phyloP scores from a whole-genome alignment of 2,329 filamentous ascomycete genomes.

The Didymellaceae sp. region DNA sequence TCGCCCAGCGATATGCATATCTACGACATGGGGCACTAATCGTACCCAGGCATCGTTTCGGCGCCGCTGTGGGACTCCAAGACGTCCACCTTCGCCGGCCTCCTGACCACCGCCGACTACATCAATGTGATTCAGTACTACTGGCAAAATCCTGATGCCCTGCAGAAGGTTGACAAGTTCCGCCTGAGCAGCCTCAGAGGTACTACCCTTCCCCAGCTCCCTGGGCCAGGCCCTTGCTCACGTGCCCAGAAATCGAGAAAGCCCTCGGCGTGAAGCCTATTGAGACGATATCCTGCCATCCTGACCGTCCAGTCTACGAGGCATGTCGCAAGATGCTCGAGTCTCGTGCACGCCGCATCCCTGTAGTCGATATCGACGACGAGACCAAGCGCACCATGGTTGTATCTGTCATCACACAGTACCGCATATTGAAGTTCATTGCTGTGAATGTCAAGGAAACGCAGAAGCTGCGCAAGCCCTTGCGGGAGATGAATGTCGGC shows the following conservation, averaged over 20 bases:
- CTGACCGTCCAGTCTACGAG: slow-evolving; percentile 88
- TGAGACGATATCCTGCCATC: slow-evolving; percentile 95
- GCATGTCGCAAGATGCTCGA: slow-evolving; percentile 93
- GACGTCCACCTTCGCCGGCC: slow-evolving; percentile 88
- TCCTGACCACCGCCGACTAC: slow-evolving; percentile 95
- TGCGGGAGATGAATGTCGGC: slow-evolving; percentile 83
- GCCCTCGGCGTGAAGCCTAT: slow-evolving; percentile 89
- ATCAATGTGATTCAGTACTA: slow-evolving; percentile 99
- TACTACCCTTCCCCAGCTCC: slow-evolving; percentile 48
- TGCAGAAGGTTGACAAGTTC: slow-evolving; percentile 91
- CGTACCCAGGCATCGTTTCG: slow-evolving; percentile 82
- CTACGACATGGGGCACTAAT: slow-evolving; percentile 19
- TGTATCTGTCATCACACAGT: slow-evolving; percentile 96
- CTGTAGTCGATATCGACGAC: slow-evolving; percentile 90
- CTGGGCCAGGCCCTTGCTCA: slow-evolving; percentile 16
- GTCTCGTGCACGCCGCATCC: slow-evolving; percentile 90
- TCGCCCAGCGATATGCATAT: background rate
- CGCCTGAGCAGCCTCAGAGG: slow-evolving; percentile 89
- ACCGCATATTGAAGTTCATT: slow-evolving; percentile 98
- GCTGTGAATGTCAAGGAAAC: slow-evolving; percentile 93
- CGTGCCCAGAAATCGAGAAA: slow-evolving; percentile 81
- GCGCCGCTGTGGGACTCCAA: slow-evolving; percentile 96
- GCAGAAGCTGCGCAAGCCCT: slow-evolving; percentile 83
- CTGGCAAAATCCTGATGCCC: slow-evolving; percentile 91
- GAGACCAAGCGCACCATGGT: slow-evolving; percentile 93